Base-by-base conservation (phyloP, 2,329 filamentous ascomycete species). In the Purpureocillium lavendulum region DNA sequence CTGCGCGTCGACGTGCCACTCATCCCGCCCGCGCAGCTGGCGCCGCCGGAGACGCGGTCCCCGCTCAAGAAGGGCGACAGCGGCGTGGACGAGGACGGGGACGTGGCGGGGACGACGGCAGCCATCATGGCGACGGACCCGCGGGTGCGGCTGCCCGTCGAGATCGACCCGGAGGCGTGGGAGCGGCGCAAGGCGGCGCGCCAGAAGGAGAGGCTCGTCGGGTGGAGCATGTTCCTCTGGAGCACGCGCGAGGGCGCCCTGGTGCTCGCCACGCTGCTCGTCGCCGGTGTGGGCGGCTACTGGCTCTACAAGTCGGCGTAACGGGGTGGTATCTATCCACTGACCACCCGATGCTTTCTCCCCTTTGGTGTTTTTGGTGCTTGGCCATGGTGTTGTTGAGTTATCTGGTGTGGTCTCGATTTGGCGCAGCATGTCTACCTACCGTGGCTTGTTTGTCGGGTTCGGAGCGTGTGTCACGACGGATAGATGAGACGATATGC, bases 1-100 rank as follows among this genome's bases (percentile, higher is more conserved):
- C 67, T 95, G 17, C 76, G 83, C 4, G 69, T 81, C 7, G 66
- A 68, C 0, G 71, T 96, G 13, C 82, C 86, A 2, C 63, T 87
- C 6, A 49, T 77, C 35, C 51, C 59, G 10, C 59, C 59, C 3
- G 53, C 57, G 9, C 59, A 63, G 33, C 57, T 76, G 30, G 45
- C 51, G 4, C 62, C 66, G 3, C 53, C 61, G 12, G 42, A 26
- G 21, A 26, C 21, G 21, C 21, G 21, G 21, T 26, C 21, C 21
- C 21, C 21, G 21, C 6, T 26, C 6, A 26, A 10, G 21, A 10
- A 10, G 6, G 10, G 21, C 21, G 21, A 26, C 6, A 10, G 10
- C 21, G 10, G 21, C 10, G 21, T 10, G 21, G 21, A 26, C 21
- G 21, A 5, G 21, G 21, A 26, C 21, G 21, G 6, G 21, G 10